Evolutionary conservation across 73 alveolate genomes (phyloP), one percentile per base, ranked within the genome.

Genomic region (Durusdinium trenchii): DNA sequence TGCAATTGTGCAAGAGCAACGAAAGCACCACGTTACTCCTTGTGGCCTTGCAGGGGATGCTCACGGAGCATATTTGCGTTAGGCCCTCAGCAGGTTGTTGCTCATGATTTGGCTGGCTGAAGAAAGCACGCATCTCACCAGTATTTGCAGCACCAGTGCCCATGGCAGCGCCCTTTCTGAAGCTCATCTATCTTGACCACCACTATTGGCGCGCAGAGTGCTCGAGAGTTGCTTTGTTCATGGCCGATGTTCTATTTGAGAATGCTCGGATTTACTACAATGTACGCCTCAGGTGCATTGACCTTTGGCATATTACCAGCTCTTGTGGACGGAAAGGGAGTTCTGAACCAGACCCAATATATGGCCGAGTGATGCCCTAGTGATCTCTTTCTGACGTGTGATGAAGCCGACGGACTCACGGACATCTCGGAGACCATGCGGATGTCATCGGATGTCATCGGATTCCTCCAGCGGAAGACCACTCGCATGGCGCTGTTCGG

Each of bases 161-260:
- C 96, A 87, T 87, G 96, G 96, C 84, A 42, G 62, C 60, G 28
- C 76, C 95, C 30, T 64, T 69, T 42, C 73, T 87, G 85, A 71
- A 87, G 86, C 85, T 87, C 46, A 87, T 87, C 67, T 87, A 87
- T 47, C 69, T 87, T 40, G 96, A 87, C 43, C 95, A 87, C 48
- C 95, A 87, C 95, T 87, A 87, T 84, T 87, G 95, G 95, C 95
- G 95, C 6, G 95, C 95, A n/a, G 95, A 87, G 42, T 87, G 96
- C 35, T 83, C 96, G 14, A 62, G 96, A 14, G 50, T 87, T 48
- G 96, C 96, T 38, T 47, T 87, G 85, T 87, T 87, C 96, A 87
- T 87, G 96, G 96, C 96, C 46, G 64, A 47, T 14, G 48, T 87
- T 38, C 96, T 85, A 3, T 87, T 87, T 43, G 96, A 87, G 67